Percentiles rank a stretch among this genome's conserved stretches.
phyloP scores from a whole-genome alignment of 768 basidiomycete genomes.

The Boletus tylopilopsis region DNA sequence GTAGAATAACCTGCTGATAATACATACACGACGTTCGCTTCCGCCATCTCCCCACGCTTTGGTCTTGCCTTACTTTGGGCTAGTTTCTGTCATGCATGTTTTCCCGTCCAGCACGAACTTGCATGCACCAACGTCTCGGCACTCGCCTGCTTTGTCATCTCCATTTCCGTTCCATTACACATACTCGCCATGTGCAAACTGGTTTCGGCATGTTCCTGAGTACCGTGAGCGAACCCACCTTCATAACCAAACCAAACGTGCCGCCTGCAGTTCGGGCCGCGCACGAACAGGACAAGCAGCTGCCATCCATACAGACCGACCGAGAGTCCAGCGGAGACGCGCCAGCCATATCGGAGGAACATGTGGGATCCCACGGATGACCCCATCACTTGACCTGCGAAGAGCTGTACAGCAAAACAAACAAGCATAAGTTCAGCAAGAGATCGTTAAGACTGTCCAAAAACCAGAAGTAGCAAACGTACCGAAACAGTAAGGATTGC shows the following conservation, averaged over 20 bases:
- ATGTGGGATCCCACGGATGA: conserved; percentile 40
- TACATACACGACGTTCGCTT: neutral
- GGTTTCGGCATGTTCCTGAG: neutral
- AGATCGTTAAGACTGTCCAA: neutral
- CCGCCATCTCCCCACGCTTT: neutral
- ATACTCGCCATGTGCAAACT: neutral
- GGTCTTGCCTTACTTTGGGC: neutral
- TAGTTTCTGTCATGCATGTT: neutral
- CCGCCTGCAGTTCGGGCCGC: conserved; percentile 37
- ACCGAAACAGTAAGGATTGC: conserved; percentile 28
- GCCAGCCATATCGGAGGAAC: conserved; percentile 41
- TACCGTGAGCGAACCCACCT: conserved; percentile 39
- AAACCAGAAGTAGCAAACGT: conserved; percentile 3
- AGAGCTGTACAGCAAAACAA: conserved; percentile 17
- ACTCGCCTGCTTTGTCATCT: neutral
- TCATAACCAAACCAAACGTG: conserved; percentile 58
- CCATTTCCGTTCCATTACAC: neutral
- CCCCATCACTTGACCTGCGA: conserved; percentile 40
- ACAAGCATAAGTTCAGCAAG: neutral
- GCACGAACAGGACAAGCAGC: conserved; percentile 32
- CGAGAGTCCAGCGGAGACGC: conserved; percentile 29
- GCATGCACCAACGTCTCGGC: conserved; percentile 3
- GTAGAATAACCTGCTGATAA: neutral
- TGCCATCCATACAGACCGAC: conserved; percentile 35
- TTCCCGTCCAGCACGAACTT: conserved; percentile 5